Evolutionary conservation across 345 rosid species (phyloP).

Genomic region (Arabidopsis suecica): DNA sequence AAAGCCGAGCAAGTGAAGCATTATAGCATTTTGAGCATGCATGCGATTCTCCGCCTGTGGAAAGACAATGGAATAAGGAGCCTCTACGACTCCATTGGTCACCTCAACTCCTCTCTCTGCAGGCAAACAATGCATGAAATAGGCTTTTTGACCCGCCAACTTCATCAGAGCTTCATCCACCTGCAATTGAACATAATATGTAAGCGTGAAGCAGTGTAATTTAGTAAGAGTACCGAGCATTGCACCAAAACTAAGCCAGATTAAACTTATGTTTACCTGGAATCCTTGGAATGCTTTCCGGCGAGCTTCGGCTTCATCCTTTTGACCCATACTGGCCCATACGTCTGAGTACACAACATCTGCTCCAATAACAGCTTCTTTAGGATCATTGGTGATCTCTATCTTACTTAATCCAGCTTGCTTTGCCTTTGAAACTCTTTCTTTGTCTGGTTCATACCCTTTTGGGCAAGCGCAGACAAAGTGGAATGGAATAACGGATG

Average conservation of each 20-base stretch:
- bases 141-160: slow-evolving; percentile 83
- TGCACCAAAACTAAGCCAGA: not conserved
- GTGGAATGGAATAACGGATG: slow-evolving; percentile 93
- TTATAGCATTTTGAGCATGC: slow-evolving; percentile 93
- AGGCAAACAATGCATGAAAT: slow-evolving; percentile 98
- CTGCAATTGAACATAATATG: slow-evolving; percentile 47
- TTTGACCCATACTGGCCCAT: slow-evolving; percentile 99
- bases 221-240: not conserved
- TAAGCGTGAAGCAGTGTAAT: slow-evolving; percentile 5
- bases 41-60: slow-evolving; percentile 96
- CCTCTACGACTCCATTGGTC: slow-evolving; percentile 84
- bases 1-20: slow-evolving; percentile 78
- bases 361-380: slow-evolving; percentile 85
- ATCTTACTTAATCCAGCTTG: slow-evolving; percentile 86
- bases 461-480: slow-evolving; percentile 92
- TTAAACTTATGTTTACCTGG: slow-evolving; percentile 58
- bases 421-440: slow-evolving; percentile 74
- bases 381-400: slow-evolving; percentile 84
- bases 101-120: slow-evolving; percentile 97
- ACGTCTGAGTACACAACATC: slow-evolving; percentile 99
- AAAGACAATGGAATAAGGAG: slow-evolving; percentile 87
- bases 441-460: slow-evolving; percentile 86
- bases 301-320: slow-evolving; percentile 90
- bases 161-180: slow-evolving; percentile 87
- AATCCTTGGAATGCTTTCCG: slow-evolving; percentile 84